phyloP scores from a whole-genome alignment of 2,329 filamentous ascomycete genomes.

The Curvularia eragrostidis region DNA sequence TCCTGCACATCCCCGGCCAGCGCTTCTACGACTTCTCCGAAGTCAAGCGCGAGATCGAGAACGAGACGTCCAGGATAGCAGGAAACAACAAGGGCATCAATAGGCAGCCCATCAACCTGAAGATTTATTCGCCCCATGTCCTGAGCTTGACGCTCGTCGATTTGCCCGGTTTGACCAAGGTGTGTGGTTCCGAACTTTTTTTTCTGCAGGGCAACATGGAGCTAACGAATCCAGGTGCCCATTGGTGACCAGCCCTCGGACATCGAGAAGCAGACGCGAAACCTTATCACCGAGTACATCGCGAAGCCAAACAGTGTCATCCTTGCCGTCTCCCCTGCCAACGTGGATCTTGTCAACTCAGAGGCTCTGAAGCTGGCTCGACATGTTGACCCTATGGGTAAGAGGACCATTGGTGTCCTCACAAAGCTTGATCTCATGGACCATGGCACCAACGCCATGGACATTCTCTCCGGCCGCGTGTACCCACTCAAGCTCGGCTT shows the following conservation, averaged over 20 bases:
- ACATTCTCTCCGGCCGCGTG: constrained; percentile 95
- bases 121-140: constrained; percentile 97
- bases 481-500: constrained; percentile 97
- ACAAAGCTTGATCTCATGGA: constrained; percentile 99
- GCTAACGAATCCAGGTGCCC: constrained; percentile 69
- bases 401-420: constrained; percentile 93
- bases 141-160: constrained; percentile 96
- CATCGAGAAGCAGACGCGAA: constrained; percentile 98
- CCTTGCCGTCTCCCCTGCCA: constrained; percentile 93
- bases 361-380: constrained; percentile 95
- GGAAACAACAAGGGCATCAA: constrained; percentile 99
- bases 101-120: constrained; percentile 94
- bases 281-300: constrained; percentile 96
- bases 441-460: constrained; percentile 95
- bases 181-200: constrained; percentile 44
- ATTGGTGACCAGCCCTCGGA: constrained; percentile 97
- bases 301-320: constrained; percentile 99
- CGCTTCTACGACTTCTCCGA: constrained; percentile 90
- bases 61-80: constrained; percentile 91
- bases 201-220: constrained; percentile 5
- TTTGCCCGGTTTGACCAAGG: constrained; percentile 93
- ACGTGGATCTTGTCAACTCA: constrained; percentile 98
- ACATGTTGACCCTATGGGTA: constrained; percentile 93
- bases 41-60: constrained; percentile 96
- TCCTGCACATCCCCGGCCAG: constrained; percentile 90